These are phyloP conservation scores for Clausena lansium DNA, from an alignment of 345 rosid species.

Conservation along the genomic window DNA sequence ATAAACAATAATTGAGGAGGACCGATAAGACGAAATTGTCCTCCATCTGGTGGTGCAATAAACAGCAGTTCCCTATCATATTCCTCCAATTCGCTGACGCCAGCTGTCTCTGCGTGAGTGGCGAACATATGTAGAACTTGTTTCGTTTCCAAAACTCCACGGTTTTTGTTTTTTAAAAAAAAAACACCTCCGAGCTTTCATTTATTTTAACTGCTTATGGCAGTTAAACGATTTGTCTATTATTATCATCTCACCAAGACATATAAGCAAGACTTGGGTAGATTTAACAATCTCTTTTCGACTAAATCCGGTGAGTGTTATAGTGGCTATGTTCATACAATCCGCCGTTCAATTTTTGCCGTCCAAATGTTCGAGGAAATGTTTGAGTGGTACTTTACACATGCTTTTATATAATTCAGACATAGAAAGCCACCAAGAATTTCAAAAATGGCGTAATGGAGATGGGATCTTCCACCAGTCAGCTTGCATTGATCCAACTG, in stretches of 20 bases:
- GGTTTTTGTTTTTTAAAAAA: no score
- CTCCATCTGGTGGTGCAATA: no score
- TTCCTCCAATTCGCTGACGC: background rate
- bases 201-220: background rate
- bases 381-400: background rate
- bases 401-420: constrained; percentile 9
- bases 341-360: background rate
- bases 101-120: background rate
- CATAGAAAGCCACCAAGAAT: constrained; percentile 35
- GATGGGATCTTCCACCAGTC: constrained; percentile 63
- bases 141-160: no score
- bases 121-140: background rate
- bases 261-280: background rate
- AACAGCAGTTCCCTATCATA: background rate
- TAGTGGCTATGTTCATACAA: no score
- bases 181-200: background rate
- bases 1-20: no score
- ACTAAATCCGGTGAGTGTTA: background rate
- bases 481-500: constrained; percentile 58
- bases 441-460: constrained; percentile 57
- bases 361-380: constrained; percentile 9
- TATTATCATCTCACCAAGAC: background rate
- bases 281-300: background rate
- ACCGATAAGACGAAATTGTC: no score
- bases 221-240: background rate